Evolutionary conservation across 257 asterid species (phyloP), one percentile per base, ranked within the genome.

Genomic region (Haberlea rhodopensis): DNA sequence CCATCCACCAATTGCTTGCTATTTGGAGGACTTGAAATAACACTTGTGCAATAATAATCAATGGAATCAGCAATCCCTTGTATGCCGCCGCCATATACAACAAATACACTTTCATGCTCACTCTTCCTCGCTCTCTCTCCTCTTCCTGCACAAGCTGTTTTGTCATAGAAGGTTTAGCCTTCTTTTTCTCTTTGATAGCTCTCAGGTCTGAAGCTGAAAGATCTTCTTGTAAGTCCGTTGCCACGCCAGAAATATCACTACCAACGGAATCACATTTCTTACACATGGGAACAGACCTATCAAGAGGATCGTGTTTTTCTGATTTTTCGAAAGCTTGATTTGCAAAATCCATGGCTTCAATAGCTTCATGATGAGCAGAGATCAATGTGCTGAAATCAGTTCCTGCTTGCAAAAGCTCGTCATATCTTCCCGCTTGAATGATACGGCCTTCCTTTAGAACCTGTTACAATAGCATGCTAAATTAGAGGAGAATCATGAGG

Each of bases 1-100:
- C 97, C 99, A 94, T 94, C 99, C 99, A 94, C 97, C 97, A 94
- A 75, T 87, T 94, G 68, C 99, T 94, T 62, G 97, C 97, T 73
- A 94, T 94, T 72, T 94, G 97, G 68, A 94, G 97, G 79, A 82
- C 82, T 76, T 94, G 99, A 88, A 94, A 94, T 69, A 94, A 73
- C 34, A 88, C 76, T 74, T 94, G 99, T 26, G 99, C 96, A 63
- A 94, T 77, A 71, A 90, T 79, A 68, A 94, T 94, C 67, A 80
- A 83, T 1, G 99, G 99, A 53, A 94, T 82, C 73, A 94, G 66
- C 73, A 83, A 78, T 7, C 99, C 99, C 80, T 86, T 94, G 66
- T 94, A 94, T 37, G 99, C 99, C 60, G 99, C 99, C 0, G 82
- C 81, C 96, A 94, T 94, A 65, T 94, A 94, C 15, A 97, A 94